Percentiles rank a stretch among this genome's conserved stretches.
Conservation (phyloP, 805 yeast genomes). For the Wickerhamomyces chambardii region DNA sequence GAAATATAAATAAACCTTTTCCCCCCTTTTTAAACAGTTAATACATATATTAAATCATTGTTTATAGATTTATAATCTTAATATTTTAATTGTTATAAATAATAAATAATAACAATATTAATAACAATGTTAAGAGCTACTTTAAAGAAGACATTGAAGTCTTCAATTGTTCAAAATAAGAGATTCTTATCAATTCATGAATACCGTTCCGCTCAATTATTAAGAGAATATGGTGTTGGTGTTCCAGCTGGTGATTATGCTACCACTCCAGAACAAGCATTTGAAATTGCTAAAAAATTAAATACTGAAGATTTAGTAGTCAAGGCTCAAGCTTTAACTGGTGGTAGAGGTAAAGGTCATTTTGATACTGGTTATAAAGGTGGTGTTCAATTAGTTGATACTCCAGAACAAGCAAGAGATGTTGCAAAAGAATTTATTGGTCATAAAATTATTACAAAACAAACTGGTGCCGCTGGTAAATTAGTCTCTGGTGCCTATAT, state of each 20-base stretch:
- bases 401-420: conserved; percentile 81
- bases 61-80: too few relatives aligned
- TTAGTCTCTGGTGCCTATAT: conserved; percentile 93
- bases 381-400: conserved; percentile 85
- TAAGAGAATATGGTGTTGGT: conserved; percentile 77
- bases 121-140: background rate
- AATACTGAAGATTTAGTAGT: conserved; percentile 79
- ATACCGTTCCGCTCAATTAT: conserved; percentile 86
- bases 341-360: conserved; percentile 99
- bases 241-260: conserved; percentile 93
- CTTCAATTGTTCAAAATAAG: conserved; percentile 16
- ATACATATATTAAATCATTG: too few relatives aligned
- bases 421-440: conserved; percentile 84
- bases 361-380: conserved; percentile 94
- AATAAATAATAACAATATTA: background rate
- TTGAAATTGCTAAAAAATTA: conserved; percentile 67
- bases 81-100: too few relatives aligned
- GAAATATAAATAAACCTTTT: too few relatives aligned
- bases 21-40: background rate
- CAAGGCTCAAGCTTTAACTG: conserved; percentile 98
- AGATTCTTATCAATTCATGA: conserved; percentile 92
- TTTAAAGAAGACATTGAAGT: background rate
- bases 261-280: conserved; percentile 83
- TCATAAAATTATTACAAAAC: conserved; percentile 94
- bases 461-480: conserved; percentile 96